These are phyloP conservation scores for Leucoagaricus sp. DNA, from an alignment of 1,284 basidiomycete species.

Conservation along the genomic window DNA sequence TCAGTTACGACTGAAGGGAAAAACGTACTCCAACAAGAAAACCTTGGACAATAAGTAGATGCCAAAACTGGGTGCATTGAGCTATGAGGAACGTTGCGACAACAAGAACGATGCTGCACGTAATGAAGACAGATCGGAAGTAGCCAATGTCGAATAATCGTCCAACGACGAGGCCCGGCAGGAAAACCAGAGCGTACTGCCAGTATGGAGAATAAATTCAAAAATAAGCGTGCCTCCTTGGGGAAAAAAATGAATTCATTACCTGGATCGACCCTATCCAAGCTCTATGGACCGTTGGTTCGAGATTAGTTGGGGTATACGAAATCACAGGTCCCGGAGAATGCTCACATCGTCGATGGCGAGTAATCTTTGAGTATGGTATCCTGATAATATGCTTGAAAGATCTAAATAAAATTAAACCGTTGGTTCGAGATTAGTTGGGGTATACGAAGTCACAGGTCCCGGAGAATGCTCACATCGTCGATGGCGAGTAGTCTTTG, in stretches of 20 bases:
- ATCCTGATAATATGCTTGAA: slow-evolving; percentile 55
- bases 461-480: slow-evolving; percentile 63
- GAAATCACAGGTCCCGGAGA: too few relatives aligned
- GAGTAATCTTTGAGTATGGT: slow-evolving; percentile 38
- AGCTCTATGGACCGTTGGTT: slow-evolving; percentile 41
- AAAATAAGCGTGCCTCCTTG: not conserved
- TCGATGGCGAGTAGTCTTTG: slow-evolving; percentile 43
- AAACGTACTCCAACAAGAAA: slow-evolving; percentile 46
- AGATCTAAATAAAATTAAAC: slow-evolving; percentile 39
- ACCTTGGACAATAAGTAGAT: slow-evolving; percentile 59
- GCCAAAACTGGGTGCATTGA: slow-evolving; percentile 59
- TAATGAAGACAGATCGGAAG: slow-evolving; percentile 45
- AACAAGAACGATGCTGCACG: slow-evolving; percentile 47
- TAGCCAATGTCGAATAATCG: slow-evolving; percentile 64
- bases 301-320: too few relatives aligned
- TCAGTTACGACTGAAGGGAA: slow-evolving; percentile 26
- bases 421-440: too few relatives aligned
- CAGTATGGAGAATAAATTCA: slow-evolving; percentile 30
- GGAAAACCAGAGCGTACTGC: slow-evolving; percentile 43
- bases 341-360: slow-evolving; percentile 60
- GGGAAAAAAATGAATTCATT: too few relatives aligned
- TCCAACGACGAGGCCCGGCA: slow-evolving; percentile 48
- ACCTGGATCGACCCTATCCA: slow-evolving; percentile 79
- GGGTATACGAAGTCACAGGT: too few relatives aligned
- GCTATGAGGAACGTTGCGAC: slow-evolving; percentile 55